A percentile compares a stretch with the other conserved stretches of the same genome.
These are phyloP conservation scores for Myotisia sp. DNA, from an alignment of 2,329 filamentous ascomycete species.

Conservation along the genomic window DNA sequence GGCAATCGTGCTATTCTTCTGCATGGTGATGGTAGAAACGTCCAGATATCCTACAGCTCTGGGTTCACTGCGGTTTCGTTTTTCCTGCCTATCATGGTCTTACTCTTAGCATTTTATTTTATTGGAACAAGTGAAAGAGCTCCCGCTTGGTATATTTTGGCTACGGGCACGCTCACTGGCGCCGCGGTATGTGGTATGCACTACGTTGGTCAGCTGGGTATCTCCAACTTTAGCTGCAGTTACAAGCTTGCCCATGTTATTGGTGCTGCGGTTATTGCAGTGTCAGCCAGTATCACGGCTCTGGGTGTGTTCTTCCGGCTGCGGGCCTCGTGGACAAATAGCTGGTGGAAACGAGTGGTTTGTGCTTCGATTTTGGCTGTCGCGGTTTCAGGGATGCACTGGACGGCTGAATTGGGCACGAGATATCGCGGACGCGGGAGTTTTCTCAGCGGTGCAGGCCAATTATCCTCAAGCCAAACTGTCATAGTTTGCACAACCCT, in stretches of 20 bases:
- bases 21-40: constrained; percentile 43
- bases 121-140: constrained; percentile 48
- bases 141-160: constrained; percentile 43
- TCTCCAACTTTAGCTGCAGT: constrained; percentile 56
- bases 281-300: constrained; percentile 54
- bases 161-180: constrained; percentile 57
- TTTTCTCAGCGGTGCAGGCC: constrained; percentile 24
- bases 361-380: constrained; percentile 55
- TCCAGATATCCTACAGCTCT: constrained; percentile 61
- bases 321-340: constrained; percentile 60
- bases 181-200: constrained; percentile 73
- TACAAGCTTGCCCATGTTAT: constrained; percentile 49
- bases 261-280: constrained; percentile 57
- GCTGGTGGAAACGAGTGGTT: constrained; percentile 58
- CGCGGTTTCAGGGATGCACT: constrained; percentile 78
- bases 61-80: constrained; percentile 64
- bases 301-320: constrained; percentile 66
- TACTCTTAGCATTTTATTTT: constrained; percentile 57
- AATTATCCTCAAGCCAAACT: constrained; percentile 47
- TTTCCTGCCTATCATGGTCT: constrained; percentile 61
- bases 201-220: constrained; percentile 72
- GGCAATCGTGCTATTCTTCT: constrained; percentile 67
- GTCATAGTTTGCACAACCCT: constrained; percentile 60
- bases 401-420: constrained; percentile 62
- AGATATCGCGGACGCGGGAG: constrained; percentile 45